Base-by-base conservation (phyloP, 352 stramenopile species). In the Lagenidium giganteum region DNA sequence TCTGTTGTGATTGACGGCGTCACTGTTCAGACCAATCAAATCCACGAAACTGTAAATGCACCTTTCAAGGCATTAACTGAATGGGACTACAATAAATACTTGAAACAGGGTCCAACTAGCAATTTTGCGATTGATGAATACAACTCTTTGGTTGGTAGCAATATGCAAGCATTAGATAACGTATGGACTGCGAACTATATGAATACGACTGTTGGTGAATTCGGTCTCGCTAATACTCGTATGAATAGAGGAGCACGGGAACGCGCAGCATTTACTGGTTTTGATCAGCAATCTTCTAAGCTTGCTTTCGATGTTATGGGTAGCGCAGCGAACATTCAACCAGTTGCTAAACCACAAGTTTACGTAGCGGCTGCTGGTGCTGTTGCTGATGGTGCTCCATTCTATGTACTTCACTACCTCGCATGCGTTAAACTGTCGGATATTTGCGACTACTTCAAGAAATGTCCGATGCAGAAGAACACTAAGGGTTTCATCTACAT, bases 231-330 rank as follows among this genome's bases (percentile, higher is more conserved):
- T 14, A 42, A 54, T 18, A 54, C 37, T 6, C 47, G 18, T 25
- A 29, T 22, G 12, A 54, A 54, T 24, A 1, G 16, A 7, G 47
- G 47, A 36, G 47, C 47, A 11, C 22, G n/a, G 3, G n/a, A 54
- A n/a, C 37, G 28, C 27, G 41, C 24, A 6, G 22, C 41, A 4
- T 47, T 36, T 42, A 47, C 47, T 12, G 18, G 28, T 42, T 23
- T 54, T 30, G 47, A 42, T 36, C 47, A 54, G 34, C 6, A 31
- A 24, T 37, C 28, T 20, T 5, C 5, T 8, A 54, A 54, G 30
- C 24, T 54, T 32, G 29, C 26, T 42, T 47, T 27, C 24, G 47
- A 54, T 54, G 29, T 54, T 9, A 47, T 47, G 37, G 36, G 28
- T 36, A 31, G 47, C 24, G 42, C 29, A 12, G 14, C 47, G 30